Conservation (phyloP, 164 flowering plant genomes). For the Saururus chinensis region DNA sequence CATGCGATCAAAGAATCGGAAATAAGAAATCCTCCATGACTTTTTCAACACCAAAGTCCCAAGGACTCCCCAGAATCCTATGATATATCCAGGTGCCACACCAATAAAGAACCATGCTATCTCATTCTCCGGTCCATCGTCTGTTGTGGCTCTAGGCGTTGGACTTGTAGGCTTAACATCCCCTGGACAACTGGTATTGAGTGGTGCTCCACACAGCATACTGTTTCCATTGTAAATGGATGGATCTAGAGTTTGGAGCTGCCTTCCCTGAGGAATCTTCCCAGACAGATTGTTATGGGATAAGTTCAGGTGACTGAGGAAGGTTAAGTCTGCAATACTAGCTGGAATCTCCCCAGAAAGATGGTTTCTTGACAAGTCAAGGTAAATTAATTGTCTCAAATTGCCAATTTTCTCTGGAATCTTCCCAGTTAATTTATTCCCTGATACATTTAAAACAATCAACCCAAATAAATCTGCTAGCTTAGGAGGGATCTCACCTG, state of each 20-base stretch:
- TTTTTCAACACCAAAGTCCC: conserved; percentile 13
- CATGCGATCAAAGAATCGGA: conserved; percentile 11
- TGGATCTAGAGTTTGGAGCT: conserved; percentile 14
- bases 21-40: conserved; percentile 30
- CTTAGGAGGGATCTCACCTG: conserved; percentile 24
- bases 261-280: conserved; percentile 1
- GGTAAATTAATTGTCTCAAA: not conserved
- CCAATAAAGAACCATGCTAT: conserved; percentile 29
- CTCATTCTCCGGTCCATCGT: conserved; percentile 4
- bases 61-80: conserved; percentile 20
- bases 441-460: not conserved
- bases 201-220: conserved; percentile 33
- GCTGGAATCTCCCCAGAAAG: conserved; percentile 2
- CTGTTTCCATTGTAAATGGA: conserved; percentile 24
- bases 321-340: not conserved
- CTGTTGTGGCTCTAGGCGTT: conserved; percentile 1
- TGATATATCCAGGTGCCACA: conserved; percentile 31
- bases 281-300: conserved; percentile 2
- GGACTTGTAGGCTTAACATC: too few species aligned
- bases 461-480: not conserved
- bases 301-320: conserved; percentile 1
- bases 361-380: conserved; percentile 1
- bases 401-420: not conserved
- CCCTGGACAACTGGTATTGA: conserved; percentile 13
- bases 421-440: conserved; percentile 19